These are phyloP conservation scores for Aspergillus cristatus DNA, from an alignment of 495 filamentous ascomycete species.

Conservation along the genomic window DNA sequence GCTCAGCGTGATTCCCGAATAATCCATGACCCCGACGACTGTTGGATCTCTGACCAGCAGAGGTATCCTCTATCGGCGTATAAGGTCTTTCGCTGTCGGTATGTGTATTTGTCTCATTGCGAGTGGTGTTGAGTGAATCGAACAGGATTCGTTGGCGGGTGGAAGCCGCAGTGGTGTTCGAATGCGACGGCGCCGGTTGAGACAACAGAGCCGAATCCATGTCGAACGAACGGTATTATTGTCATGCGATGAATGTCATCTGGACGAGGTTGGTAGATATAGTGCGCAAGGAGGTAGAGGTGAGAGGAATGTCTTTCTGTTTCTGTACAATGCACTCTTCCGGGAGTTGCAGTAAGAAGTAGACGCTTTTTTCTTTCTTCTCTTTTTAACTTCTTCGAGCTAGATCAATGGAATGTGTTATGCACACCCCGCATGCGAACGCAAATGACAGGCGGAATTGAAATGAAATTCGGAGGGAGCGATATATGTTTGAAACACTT, in stretches of 20 bases:
- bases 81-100: not conserved
- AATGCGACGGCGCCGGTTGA: slow-evolving; percentile 8
- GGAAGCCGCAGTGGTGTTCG: slow-evolving; percentile 1
- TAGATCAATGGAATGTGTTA: too few relatives aligned
- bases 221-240: slow-evolving; percentile 1
- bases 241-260: slow-evolving; percentile 6
- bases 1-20: slow-evolving; percentile 2
- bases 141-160: not conserved
- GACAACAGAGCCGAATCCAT: slow-evolving; percentile 13
- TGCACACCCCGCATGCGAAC: too few relatives aligned
- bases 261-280: not conserved
- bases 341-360: too few relatives aligned
- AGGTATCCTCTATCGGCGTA: not conserved
- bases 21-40: slow-evolving; percentile 4
- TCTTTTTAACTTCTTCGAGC: too few relatives aligned
- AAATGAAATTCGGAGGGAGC: too few relatives aligned
- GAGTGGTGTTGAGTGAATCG: not conserved
- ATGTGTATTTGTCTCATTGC: slow-evolving; percentile 1
- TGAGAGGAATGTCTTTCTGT: too few relatives aligned
- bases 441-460: too few relatives aligned
- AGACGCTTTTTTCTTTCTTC: too few relatives aligned
- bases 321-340: too few relatives aligned
- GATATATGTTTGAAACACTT: too few relatives aligned
- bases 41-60: not conserved
- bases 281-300: not conserved